Percentiles rank a stretch among this genome's conserved stretches.
Conservation (phyloP, 768 basidiomycete species). For the Rhodosporidiobolus odoratus region DNA sequence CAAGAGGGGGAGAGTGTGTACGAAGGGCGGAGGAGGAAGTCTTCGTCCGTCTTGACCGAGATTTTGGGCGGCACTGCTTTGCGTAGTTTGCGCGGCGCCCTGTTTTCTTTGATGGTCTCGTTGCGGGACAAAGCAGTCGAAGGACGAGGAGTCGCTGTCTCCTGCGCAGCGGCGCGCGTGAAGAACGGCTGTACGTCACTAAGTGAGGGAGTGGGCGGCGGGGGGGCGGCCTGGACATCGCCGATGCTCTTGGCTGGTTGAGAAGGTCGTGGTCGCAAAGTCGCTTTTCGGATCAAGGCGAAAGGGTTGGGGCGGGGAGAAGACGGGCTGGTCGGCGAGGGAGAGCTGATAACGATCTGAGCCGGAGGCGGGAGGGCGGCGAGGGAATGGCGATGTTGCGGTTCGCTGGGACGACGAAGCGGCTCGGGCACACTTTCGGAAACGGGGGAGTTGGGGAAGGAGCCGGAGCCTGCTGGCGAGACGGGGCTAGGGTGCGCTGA, state of each 20-base stretch:
- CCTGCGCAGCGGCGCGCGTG: neutral
- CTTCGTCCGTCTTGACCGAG: conserved; percentile 18
- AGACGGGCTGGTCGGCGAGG: conserved; percentile 5
- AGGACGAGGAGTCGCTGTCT: neutral
- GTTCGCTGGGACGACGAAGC: neutral
- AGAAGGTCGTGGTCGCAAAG: conserved; percentile 1
- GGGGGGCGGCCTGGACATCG: neutral
- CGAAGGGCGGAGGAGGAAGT: conserved; percentile 13
- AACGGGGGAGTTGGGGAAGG: neutral
- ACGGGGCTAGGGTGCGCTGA: conserved; percentile 1
- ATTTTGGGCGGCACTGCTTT: neutral
- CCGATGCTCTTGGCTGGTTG: conserved; percentile 7
- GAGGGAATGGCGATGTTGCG: conserved; percentile 21
- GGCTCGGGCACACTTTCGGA: no score
- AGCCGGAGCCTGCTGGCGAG: neutral
- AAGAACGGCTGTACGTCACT: neutral
- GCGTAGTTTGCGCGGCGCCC: conserved; percentile 19
- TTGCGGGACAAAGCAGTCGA: neutral
- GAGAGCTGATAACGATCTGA: neutral
- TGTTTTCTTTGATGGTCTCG: conserved; percentile 24
- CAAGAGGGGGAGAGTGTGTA: neutral
- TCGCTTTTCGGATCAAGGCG: conserved; percentile 6
- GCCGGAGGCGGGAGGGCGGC: neutral
- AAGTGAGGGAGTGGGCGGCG: conserved; percentile 1
- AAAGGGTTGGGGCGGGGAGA: conserved; percentile 6